Conservation (phyloP, 495 filamentous ascomycete genomes). For the Aspergillus ostianus region DNA sequence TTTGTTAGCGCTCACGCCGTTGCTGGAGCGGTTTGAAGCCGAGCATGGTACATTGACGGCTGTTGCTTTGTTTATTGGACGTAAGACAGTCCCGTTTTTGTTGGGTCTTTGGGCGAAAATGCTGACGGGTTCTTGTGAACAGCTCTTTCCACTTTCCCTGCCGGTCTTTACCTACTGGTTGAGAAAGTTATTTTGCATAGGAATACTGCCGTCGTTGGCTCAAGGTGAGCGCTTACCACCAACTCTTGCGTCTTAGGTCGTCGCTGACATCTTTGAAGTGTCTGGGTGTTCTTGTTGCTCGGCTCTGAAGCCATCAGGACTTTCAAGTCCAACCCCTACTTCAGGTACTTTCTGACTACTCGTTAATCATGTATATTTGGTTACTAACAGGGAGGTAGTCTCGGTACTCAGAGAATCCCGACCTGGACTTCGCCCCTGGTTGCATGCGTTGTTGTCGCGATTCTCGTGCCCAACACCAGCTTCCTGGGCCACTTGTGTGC, state of each 20-base stretch:
- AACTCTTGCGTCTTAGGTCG: neutral
- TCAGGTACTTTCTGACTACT: constrained; percentile 44
- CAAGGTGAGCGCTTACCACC: constrained; percentile 60
- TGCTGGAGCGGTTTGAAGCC: constrained; percentile 90
- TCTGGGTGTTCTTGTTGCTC: constrained; percentile 89
- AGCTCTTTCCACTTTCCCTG: constrained; percentile 81
- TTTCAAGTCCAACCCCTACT: constrained; percentile 69
- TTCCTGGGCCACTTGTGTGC: constrained; percentile 85
- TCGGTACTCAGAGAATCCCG: constrained; percentile 72
- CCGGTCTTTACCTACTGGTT: constrained; percentile 64
- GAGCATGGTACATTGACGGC: constrained; percentile 89
- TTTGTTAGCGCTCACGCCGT: constrained; percentile 70
- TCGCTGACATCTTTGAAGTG: constrained; percentile 45
- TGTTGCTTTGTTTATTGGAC: constrained; percentile 79
- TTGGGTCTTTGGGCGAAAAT: neutral
- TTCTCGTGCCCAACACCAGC: constrained; percentile 76
- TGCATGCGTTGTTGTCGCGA: constrained; percentile 63
- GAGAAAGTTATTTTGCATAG: constrained; percentile 64
- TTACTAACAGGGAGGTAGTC: constrained; percentile 20
- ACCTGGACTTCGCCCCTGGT: constrained; percentile 89
- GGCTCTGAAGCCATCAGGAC: constrained; percentile 81
- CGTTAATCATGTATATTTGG: neutral
- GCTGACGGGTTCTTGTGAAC: constrained; percentile 17
- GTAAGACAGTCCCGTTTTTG: constrained; percentile 52
- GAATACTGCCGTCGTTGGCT: constrained; percentile 72